Evolutionary conservation across 2,329 filamentous ascomycete species (phyloP).

Genomic region (Pezizomycotina sp.): DNA sequence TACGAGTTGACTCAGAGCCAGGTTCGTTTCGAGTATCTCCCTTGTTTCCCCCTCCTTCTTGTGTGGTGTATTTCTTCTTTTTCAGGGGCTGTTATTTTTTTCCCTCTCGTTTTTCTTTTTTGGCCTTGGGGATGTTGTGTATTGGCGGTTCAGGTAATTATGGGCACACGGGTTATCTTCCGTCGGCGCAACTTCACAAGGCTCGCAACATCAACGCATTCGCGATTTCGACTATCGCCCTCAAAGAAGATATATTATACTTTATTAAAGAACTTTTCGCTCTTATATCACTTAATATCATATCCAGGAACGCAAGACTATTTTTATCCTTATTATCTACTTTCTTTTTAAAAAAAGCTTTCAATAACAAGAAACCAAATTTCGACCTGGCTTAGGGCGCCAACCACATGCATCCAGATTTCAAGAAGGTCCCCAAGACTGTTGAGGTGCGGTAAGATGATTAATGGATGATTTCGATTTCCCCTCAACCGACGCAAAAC

Average conservation of each 20-base stretch:
- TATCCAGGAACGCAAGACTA: no score
- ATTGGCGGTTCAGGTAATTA: constrained; percentile 4
- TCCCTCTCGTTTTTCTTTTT: constrained; percentile 25
- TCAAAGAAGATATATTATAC: no score
- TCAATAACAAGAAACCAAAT: no score
- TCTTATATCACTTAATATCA: no score
- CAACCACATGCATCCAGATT: constrained; percentile 86
- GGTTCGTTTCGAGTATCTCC: constrained; percentile 62
- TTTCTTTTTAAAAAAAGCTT: constrained; percentile 9
- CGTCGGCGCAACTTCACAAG: no score
- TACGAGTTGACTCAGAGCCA: constrained; percentile 98
- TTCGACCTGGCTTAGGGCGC: constrained; percentile 61
- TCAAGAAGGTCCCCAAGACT: constrained; percentile 85
- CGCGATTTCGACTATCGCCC: no score
- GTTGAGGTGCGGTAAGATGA: constrained; percentile 72
- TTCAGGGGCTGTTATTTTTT: constrained; percentile 27
- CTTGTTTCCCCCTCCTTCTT: constrained; percentile 19
- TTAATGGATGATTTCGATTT: no score
- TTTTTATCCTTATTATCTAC: constrained; percentile 20
- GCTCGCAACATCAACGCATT: no score
- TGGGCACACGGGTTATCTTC: no score
- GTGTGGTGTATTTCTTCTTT: constrained; percentile 22
- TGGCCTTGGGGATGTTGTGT: constrained; percentile 22
- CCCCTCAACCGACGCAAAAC: no score
- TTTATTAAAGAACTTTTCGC: no score